phyloP scores from a whole-genome alignment of 208 protist species.

The Trichomonas tenax region DNA sequence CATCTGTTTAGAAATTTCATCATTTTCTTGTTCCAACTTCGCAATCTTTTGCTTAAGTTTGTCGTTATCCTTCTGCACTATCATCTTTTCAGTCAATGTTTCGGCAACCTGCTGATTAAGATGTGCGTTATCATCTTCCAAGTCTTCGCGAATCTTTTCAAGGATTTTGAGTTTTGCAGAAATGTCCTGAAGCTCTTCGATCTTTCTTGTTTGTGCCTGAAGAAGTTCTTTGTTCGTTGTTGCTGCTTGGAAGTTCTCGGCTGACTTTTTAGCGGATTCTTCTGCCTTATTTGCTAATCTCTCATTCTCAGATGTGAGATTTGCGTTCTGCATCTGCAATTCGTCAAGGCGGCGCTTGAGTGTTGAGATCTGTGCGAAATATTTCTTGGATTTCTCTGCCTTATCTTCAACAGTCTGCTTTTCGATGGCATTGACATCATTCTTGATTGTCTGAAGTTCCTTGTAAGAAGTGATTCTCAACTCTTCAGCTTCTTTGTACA shows the following conservation, averaged over 20 bases:
- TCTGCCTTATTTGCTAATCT: not conserved
- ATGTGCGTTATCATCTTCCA: not conserved
- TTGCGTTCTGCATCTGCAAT: not conserved
- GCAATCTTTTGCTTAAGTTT: not conserved
- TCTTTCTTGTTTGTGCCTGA: not conserved
- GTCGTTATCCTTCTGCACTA: not conserved
- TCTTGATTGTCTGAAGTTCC: not conserved
- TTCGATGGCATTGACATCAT: not conserved
- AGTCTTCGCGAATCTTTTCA: not conserved
- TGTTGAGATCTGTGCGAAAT: not conserved
- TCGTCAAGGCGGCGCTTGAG: not conserved
- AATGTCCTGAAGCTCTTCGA: not conserved
- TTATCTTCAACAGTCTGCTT: not conserved
- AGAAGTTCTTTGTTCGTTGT: not conserved
- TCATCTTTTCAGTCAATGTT: not conserved
- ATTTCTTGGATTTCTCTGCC: not conserved
- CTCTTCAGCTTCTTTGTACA: not conserved
- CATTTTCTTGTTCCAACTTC: not conserved
- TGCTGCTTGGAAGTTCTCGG: not conserved
- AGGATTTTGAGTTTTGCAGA: not conserved
- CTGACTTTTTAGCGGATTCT: not conserved
- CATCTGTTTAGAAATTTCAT: not conserved
- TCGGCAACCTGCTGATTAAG: not conserved
- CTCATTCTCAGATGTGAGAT: not conserved
- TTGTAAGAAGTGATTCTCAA: not conserved